Base-by-base conservation (phyloP, 352 stramenopile genomes). In the Phytophthora meadii region DNA sequence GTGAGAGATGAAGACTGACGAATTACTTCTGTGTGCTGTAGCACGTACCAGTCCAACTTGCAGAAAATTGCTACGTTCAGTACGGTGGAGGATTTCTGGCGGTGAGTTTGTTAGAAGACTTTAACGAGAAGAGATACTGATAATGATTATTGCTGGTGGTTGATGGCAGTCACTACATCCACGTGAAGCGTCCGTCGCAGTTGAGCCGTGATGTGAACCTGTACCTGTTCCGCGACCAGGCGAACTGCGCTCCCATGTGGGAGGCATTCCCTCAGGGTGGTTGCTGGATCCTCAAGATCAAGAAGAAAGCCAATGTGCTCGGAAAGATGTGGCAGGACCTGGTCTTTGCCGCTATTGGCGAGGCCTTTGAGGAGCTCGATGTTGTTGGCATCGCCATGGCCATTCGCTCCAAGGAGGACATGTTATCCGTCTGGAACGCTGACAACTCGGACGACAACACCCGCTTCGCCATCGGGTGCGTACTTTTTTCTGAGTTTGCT, bases 261-360 rank as follows among this genome's bases (percentile, higher is more conserved):
- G 89, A 97, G 70, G 87, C 84, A 14, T 98, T 97, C 78, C 93
- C 93, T 15, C 89, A 97, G 67, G 93, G 93, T 54, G 93, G 93
- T 47, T 98, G 93, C 82, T 98, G 93, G 93, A 98, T 98, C 74
- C 80, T 98, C 63, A 97, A 97, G 78, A 97, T 98, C 72, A 97
- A 97, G 76, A 97, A 97, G 81, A 96, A 95, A 75, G 86, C 86
- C 66, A 96, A 95, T 54, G 91, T 98, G 56, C 79, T 98, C 10
- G 90, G 93, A 47, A 98, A 98, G 76, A 97, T 98, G 88, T 98
- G 93, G 93, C 92, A 98, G 74, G 93, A 98, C 70, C 80, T 98
- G 42, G 90, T 95, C 37, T 95, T 98, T 67, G 92, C 92, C 19
- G 91, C 89, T 44, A 89, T 98, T 62, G 93, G 93, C 56, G 93